A percentile compares a stretch with the other conserved stretches of the same genome.
phyloP scores from a whole-genome alignment of 805 yeast species.

The Lachancea lanzarotensis region DNA sequence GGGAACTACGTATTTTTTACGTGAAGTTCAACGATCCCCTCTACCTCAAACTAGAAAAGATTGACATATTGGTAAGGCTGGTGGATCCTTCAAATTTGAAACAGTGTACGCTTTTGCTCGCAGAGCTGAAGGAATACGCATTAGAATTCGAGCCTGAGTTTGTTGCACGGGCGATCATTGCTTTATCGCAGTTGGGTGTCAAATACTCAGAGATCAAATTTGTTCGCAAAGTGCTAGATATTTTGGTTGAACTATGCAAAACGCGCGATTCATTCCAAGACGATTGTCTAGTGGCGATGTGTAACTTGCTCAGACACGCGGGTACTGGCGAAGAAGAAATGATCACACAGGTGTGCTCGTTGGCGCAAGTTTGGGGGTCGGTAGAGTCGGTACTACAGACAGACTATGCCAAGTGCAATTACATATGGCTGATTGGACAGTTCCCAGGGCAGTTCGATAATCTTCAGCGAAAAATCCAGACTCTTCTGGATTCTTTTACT shows the following conservation, averaged over 20 bases:
- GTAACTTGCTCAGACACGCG: constrained; percentile 60
- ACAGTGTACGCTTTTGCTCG: constrained; percentile 52
- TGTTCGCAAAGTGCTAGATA: constrained; percentile 51
- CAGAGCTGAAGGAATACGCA: constrained; percentile 72
- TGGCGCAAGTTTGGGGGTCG: constrained; percentile 35
- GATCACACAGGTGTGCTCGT: constrained; percentile 23
- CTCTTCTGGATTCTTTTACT: constrained; percentile 45
- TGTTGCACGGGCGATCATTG: constrained; percentile 56
- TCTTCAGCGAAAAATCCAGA: constrained; percentile 41
- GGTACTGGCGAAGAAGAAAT: constrained; percentile 35
- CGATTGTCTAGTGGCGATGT: constrained; percentile 49
- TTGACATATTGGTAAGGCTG: constrained; percentile 66
- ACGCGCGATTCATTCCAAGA: constrained; percentile 63
- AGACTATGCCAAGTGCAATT: constrained; percentile 43
- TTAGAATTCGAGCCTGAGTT: constrained; percentile 81
- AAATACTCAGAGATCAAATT: constrained; percentile 40
- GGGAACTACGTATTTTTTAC: constrained; percentile 83
- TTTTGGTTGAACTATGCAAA: constrained; percentile 50
- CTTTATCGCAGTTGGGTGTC: constrained; percentile 67
- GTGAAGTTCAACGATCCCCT: constrained; percentile 82
- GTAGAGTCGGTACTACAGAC: constrained; percentile 42
- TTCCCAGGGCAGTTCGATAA: constrained; percentile 56
- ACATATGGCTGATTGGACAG: constrained; percentile 68
- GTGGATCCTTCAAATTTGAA: constrained; percentile 43
- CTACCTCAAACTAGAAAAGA: constrained; percentile 67